Evolutionary conservation across 495 filamentous ascomycete genomes (phyloP).

Genomic region (Umbilicaria muhlenbergii): DNA sequence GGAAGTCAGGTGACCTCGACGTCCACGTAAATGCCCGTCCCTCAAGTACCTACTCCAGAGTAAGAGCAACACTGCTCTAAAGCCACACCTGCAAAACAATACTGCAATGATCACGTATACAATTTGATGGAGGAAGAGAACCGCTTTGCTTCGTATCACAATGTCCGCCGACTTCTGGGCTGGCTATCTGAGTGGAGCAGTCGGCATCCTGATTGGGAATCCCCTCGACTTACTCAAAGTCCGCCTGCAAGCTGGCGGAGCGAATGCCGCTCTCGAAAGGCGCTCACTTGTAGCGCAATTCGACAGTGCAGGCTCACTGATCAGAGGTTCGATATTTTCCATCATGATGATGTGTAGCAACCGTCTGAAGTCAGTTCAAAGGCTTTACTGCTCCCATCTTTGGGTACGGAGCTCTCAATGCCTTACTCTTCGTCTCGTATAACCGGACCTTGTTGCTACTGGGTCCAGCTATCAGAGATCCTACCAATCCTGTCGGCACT

Average conservation of each 20-base stretch:
- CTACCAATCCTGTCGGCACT: conserved; percentile 20
- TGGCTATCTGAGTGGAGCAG: conserved; percentile 70
- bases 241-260: conserved; percentile 48
- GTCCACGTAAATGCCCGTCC: too few species aligned
- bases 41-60: too few species aligned
- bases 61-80: too few species aligned
- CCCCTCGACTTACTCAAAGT: conserved; percentile 81
- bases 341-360: background rate
- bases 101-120: too few species aligned
- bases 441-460: conserved; percentile 55
- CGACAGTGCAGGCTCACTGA: conserved; percentile 28
- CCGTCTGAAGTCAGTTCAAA: conserved; percentile 8
- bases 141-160: too few species aligned
- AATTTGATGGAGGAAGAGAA: too few species aligned
- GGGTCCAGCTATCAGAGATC: conserved; percentile 25
- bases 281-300: conserved; percentile 20
- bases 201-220: conserved; percentile 74
- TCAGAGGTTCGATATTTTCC: conserved; percentile 24
- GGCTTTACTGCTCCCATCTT: conserved; percentile 70
- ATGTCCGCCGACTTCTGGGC: conserved; percentile 86
- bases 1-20: too few species aligned
- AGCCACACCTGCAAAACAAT: too few species aligned
- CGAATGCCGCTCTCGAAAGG: conserved; percentile 11
- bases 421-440: conserved; percentile 71
- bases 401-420: conserved; percentile 80